Conservation (phyloP, 495 filamentous ascomycete species). For the Penicillium atrosanguineum region DNA sequence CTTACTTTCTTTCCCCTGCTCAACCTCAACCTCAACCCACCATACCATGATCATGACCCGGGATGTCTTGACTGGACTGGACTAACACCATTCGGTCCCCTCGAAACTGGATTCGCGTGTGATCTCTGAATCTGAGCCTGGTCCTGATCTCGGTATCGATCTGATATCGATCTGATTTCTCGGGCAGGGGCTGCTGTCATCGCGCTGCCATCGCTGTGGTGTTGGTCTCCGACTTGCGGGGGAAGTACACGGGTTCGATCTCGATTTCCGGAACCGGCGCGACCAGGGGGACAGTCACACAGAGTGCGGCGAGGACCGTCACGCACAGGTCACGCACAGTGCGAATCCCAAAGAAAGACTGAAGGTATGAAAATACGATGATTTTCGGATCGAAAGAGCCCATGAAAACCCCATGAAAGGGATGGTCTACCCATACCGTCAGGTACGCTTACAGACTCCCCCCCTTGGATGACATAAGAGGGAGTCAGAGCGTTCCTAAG, state of each 20-base stretch:
- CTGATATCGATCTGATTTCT: neutral
- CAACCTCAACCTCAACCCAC: neutral
- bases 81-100: conserved; percentile 12
- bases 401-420: neutral
- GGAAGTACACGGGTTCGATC: neutral
- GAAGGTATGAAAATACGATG: neutral
- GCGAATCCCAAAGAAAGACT: neutral
- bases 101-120: neutral
- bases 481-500: neutral
- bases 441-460: neutral
- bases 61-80: conserved; percentile 7
- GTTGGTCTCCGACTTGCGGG: neutral
- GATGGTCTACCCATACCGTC: neutral
- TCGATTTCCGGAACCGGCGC: neutral
- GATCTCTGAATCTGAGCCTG: neutral
- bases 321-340: neutral
- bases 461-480: conserved; percentile 17
- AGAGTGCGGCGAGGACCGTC: neutral
- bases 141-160: no score
- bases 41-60: conserved; percentile 12
- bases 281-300: neutral
- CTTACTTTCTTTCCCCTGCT: neutral
- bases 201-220: neutral
- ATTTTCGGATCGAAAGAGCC: no score
- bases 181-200: neutral